A percentile compares a stretch with the other conserved stretches of the same genome.
Conservation (phyloP, 768 basidiomycete genomes). For the Tylopilus sp. region DNA sequence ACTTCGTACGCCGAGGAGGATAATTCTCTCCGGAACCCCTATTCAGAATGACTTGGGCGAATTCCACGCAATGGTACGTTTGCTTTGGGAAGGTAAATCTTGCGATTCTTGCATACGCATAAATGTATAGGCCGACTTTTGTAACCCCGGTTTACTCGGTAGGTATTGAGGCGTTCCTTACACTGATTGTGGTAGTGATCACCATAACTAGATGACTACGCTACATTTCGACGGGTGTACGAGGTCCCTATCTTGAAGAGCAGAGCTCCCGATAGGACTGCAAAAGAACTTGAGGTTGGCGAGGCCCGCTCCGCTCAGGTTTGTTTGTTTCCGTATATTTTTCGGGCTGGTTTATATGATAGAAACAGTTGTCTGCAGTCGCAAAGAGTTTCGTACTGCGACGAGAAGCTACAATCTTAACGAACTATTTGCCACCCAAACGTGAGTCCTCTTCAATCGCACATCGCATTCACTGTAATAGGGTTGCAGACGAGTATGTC, state of each 20-base stretch:
- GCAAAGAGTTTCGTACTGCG: slow-evolving; percentile 88
- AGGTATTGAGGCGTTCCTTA: slow-evolving; percentile 4
- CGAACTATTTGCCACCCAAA: slow-evolving; percentile 88
- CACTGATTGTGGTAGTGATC: neutral
- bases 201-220: slow-evolving; percentile 59
- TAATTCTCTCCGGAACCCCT: slow-evolving; percentile 95
- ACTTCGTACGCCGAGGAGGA: slow-evolving; percentile 67
- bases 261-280: slow-evolving; percentile 69
- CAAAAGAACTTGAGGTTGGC: slow-evolving; percentile 74
- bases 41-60: slow-evolving; percentile 96
- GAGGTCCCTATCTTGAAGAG: slow-evolving; percentile 86
- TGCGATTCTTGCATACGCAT: neutral
- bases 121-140: slow-evolving; percentile 72
- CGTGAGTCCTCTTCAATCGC: slow-evolving; percentile 43
- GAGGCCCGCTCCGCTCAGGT: slow-evolving; percentile 78
- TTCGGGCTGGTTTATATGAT: neutral
- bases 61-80: slow-evolving; percentile 89
- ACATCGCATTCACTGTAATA: neutral
- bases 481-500: slow-evolving; percentile 84
- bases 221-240: slow-evolving; percentile 74
- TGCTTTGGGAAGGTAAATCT: neutral
- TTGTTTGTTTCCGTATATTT: slow-evolving; percentile 2
- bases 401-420: slow-evolving; percentile 77
- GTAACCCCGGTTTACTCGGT: slow-evolving; percentile 91
- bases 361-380: slow-evolving; percentile 59